These are phyloP conservation scores for Euryodendron excelsum DNA, from an alignment of 148 eudicot species.

Conservation along the genomic window DNA sequence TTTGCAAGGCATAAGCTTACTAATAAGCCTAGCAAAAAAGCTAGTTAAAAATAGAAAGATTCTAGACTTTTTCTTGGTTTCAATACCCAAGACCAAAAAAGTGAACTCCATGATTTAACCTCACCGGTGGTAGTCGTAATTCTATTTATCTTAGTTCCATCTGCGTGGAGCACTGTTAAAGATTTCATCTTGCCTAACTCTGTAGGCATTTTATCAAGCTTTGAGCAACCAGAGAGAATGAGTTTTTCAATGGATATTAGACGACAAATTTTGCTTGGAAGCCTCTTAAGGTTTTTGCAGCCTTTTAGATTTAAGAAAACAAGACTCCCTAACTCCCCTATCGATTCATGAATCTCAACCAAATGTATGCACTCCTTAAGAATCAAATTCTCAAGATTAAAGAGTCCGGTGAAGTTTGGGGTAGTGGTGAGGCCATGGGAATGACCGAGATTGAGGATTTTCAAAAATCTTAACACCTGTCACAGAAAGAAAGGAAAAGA, in stretches of 20 bases:
- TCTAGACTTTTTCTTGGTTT: neutral
- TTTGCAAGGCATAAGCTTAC: neutral
- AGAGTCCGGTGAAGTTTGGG: slow-evolving; percentile 1
- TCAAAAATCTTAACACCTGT: neutral
- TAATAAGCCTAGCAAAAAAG: neutral
- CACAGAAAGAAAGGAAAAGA: neutral
- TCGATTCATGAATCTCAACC: neutral
- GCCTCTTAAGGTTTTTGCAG: neutral
- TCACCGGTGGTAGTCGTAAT: too few relatives aligned
- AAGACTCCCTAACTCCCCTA: neutral
- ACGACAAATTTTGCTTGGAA: neutral
- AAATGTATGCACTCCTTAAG: slow-evolving; percentile 8
- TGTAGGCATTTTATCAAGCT: neutral
- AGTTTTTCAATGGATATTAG: neutral
- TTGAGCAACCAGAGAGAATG: neutral
- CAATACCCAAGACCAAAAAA: neutral
- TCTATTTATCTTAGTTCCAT: neutral
- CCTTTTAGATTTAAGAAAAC: neutral
- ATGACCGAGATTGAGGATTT: slow-evolving; percentile 9
- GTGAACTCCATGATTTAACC: neutral
- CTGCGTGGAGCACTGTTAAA: neutral
- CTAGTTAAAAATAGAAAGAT: neutral
- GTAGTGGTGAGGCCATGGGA: neutral
- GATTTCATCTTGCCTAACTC: neutral
- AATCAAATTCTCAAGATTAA: slow-evolving; percentile 5